These are phyloP conservation scores for Neoboletus brunneissimus DNA, from an alignment of 768 basidiomycete genomes.

Conservation along the genomic window DNA sequence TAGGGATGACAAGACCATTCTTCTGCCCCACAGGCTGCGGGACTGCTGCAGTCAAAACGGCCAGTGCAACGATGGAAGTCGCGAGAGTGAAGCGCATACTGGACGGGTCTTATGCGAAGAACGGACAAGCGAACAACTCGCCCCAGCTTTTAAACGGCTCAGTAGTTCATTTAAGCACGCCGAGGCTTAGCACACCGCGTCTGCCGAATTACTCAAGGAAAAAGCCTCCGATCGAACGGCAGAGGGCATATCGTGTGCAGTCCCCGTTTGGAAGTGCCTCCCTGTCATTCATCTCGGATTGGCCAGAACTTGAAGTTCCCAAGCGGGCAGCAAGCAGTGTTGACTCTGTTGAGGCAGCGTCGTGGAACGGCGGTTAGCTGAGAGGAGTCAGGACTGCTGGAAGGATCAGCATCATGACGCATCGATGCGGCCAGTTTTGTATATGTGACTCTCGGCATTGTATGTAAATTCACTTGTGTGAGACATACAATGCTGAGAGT, in stretches of 20 bases:
- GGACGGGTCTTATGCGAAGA: background rate
- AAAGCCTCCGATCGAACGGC: background rate
- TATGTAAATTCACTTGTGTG: too few relatives aligned
- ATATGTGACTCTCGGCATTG: too few relatives aligned
- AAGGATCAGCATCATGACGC: too few relatives aligned
- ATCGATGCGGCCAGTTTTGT: too few relatives aligned
- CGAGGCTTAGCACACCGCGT: too few relatives aligned
- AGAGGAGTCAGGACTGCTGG: too few relatives aligned
- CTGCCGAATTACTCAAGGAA: background rate
- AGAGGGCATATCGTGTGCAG: too few relatives aligned
- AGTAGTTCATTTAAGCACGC: background rate
- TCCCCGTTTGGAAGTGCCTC: background rate
- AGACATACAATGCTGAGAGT: too few relatives aligned
- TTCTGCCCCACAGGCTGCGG: background rate
- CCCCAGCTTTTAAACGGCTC: background rate
- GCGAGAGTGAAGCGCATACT: slow-evolving; percentile 8
- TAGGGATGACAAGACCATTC: background rate
- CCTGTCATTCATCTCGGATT: background rate
- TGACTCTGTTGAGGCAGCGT: background rate
- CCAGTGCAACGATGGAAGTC: background rate
- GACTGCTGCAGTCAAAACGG: background rate
- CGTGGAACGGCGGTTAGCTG: too few relatives aligned
- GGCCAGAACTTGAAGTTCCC: background rate
- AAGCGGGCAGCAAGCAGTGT: background rate
- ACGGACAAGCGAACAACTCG: background rate